Evolutionary conservation across 2,329 filamentous ascomycete genomes (phyloP), one percentile per base, ranked within the genome.

Genomic region (Magnaporthiopsis rhizophila): DNA sequence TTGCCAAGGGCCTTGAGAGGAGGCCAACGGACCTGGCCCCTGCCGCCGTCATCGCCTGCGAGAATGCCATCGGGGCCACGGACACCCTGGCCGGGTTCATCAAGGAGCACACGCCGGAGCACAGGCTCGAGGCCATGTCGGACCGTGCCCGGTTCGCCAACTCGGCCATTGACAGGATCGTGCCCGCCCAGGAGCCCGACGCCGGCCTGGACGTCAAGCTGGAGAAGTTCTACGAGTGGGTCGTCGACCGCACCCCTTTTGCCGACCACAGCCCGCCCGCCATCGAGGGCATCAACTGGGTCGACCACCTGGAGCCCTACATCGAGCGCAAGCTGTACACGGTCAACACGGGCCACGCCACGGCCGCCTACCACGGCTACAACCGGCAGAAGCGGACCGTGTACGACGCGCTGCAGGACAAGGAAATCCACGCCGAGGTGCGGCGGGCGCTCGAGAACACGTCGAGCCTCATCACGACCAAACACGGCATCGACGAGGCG

Each of bases 191-290:
- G 79, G 88, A 92, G 66, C 79, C 86, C 62, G 80, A 91, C 71
- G 86, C 89, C 30, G 92, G 92, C 64, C 84, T 99, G 59, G 88
- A 97, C 73, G 95, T 99, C 69, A 93, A 89, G 72, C 92, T 99
- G 61, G 95, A 99, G 84, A 95, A 95, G 80, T 99, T 98, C 83
- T 97, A 91, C 80, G 95, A 99, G 81, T 99, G 95, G 95, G 94
- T 95, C 56, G 93, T 99, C 62, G 95, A 99, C 74, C 81, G 86
- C 75, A 89, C 60, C 32, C 60, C 62, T 28, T n/a, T 59, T 36
- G 32, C 24, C 58, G 26, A 59, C 62, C 34, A 50, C 30, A 28
- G 13, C 45, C 58, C 68, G 66, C 64, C n/a, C 28, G 61, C 64
- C 36, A 66, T 99, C 72, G 78, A 95, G 69, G 94, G 93, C 38